Percentiles rank a stretch among this genome's conserved stretches.
phyloP scores from a whole-genome alignment of 352 stramenopile genomes.

The Peronosclerospora sorghi region DNA sequence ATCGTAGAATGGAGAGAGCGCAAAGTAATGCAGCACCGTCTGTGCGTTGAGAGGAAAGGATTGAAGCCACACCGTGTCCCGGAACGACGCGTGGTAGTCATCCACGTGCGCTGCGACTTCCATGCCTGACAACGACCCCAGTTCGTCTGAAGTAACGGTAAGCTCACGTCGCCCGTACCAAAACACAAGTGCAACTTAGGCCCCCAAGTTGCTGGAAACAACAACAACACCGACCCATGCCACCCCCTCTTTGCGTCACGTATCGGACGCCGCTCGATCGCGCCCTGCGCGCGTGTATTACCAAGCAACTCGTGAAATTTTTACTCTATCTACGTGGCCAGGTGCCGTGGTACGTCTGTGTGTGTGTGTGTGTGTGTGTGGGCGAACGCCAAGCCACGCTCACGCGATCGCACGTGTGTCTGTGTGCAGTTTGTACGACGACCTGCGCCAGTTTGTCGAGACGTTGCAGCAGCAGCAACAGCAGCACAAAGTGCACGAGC shows the following conservation, averaged over 20 bases:
- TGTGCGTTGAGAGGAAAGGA: conserved; percentile 74
- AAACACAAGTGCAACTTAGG: too few relatives aligned
- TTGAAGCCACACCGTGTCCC: conserved; percentile 82
- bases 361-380: too few relatives aligned
- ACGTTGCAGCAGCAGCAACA: conserved; percentile 6
- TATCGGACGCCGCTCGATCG: conserved; percentile 39
- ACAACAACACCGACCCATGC: neutral
- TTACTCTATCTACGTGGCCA: conserved; percentile 57
- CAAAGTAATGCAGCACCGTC: conserved; percentile 83
- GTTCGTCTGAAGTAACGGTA: too few relatives aligned
- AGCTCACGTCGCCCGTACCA: too few relatives aligned
- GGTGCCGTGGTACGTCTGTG: conserved; percentile 40
- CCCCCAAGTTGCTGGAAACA: neutral
- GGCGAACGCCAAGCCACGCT: neutral
- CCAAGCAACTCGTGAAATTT: conserved; percentile 32
- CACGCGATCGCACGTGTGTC: neutral
- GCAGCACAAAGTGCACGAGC: conserved; percentile 2
- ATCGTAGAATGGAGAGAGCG: conserved; percentile 83
- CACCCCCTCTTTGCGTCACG: conserved; percentile 14
- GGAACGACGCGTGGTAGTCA: conserved; percentile 83
- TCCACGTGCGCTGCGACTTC: conserved; percentile 61
- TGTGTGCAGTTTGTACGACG: conserved; percentile 38
- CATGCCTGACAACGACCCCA: too few relatives aligned
- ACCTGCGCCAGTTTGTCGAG: conserved; percentile 24
- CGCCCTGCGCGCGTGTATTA: conserved; percentile 28